These are phyloP conservation scores for Dactylellina cionopaga DNA, from an alignment of 2,329 filamentous ascomycete genomes.

Conservation along the genomic window DNA sequence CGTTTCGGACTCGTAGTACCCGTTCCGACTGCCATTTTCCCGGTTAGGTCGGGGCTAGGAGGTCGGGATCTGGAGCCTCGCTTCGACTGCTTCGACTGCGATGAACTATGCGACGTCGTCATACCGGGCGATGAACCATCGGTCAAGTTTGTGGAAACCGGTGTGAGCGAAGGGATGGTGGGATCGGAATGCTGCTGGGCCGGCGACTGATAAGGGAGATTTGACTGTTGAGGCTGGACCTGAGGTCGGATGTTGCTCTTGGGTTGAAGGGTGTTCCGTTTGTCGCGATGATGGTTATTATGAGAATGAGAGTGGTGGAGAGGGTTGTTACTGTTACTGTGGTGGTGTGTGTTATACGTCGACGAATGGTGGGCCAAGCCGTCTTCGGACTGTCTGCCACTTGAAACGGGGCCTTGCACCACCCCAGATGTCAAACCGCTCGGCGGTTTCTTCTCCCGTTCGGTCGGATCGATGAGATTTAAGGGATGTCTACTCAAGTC, in stretches of 20 bases:
- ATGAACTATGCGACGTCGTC: constrained; percentile 27
- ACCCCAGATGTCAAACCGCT: constrained; percentile 36
- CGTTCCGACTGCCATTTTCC: constrained; percentile 51
- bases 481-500: constrained; percentile 49
- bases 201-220: constrained; percentile 30
- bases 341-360: constrained; percentile 24
- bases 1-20: constrained; percentile 72
- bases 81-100: constrained; percentile 31
- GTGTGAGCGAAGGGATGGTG: constrained; percentile 30
- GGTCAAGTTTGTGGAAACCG: constrained; percentile 12
- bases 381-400: constrained; percentile 48
- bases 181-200: constrained; percentile 40
- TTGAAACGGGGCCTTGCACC: constrained; percentile 46
- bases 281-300: constrained; percentile 26
- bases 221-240: constrained; percentile 19
- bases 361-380: constrained; percentile 51
- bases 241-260: constrained; percentile 39
- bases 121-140: constrained; percentile 28
- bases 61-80: constrained; percentile 43
- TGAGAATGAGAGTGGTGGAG: constrained; percentile 18
- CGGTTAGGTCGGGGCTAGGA: constrained; percentile 48
- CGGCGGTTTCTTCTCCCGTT: constrained; percentile 40
- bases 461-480: constrained; percentile 45
- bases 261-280: constrained; percentile 44
- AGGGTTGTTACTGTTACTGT: constrained; percentile 5